Evolutionary conservation across 2,329 filamentous ascomycete species (phyloP).

Genomic region (Chaetomium olivaceum): DNA sequence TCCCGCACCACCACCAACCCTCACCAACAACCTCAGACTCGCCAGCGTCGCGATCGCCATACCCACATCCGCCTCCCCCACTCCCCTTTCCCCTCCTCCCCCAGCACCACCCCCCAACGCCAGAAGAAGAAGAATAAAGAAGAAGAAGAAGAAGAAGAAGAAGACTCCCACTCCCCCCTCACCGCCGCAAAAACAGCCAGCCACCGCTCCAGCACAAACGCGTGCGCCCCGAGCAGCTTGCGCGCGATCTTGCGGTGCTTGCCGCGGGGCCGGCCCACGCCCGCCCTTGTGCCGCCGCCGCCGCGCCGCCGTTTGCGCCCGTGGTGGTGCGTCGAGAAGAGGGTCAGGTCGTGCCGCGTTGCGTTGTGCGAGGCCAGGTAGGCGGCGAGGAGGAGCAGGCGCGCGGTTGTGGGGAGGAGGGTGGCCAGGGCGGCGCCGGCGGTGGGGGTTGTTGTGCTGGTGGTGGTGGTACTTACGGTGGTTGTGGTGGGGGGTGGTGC

Average conservation of each 20-base stretch:
- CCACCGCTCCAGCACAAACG: slow-evolving; percentile 76
- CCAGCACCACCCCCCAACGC: no score
- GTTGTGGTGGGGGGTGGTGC: not conserved
- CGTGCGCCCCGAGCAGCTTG: slow-evolving; percentile 73
- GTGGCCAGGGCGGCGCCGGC: slow-evolving; percentile 49
- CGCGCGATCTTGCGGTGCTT: slow-evolving; percentile 73
- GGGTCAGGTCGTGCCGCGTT: slow-evolving; percentile 67
- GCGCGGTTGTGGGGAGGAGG: slow-evolving; percentile 70
- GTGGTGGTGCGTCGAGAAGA: slow-evolving; percentile 73
- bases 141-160: no score
- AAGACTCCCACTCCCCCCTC: slow-evolving; percentile 55
- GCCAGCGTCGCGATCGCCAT: slow-evolving; percentile 71
- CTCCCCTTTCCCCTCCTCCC: slow-evolving; percentile 27
- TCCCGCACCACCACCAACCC: slow-evolving; percentile 53
- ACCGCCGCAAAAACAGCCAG: slow-evolving; percentile 75
- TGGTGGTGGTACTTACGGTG: slow-evolving; percentile 4
- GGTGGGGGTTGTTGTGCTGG: not conserved
- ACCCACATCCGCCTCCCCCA: slow-evolving; percentile 55
- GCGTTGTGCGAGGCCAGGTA: slow-evolving; percentile 83
- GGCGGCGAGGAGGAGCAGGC: slow-evolving; percentile 71
- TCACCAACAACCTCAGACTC: slow-evolving; percentile 67
- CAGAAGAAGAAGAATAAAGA: no score
- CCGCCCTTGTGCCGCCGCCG: slow-evolving; percentile 37
- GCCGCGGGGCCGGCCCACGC: slow-evolving; percentile 34
- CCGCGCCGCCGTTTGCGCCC: slow-evolving; percentile 52